These are phyloP conservation scores for Epichloe baconii DNA, from an alignment of 2,329 filamentous ascomycete genomes.

Conservation along the genomic window DNA sequence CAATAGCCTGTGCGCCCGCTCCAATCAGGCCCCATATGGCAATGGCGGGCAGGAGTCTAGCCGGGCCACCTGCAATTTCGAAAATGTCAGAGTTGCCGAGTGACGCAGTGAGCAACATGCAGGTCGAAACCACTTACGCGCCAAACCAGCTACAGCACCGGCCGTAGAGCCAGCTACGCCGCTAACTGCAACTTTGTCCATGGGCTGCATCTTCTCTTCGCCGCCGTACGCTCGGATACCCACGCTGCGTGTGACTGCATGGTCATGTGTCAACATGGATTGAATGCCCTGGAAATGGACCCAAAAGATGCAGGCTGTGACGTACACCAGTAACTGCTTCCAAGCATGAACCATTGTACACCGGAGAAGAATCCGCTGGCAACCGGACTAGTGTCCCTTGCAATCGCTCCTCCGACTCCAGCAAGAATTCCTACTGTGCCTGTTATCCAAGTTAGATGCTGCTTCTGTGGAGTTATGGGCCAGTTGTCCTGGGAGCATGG, in stretches of 20 bases:
- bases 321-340: constrained; percentile 64
- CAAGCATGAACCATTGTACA: constrained; percentile 70
- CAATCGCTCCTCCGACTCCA: constrained; percentile 58
- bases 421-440: constrained; percentile 48
- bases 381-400: constrained; percentile 52
- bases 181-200: constrained; percentile 54
- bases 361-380: constrained; percentile 62
- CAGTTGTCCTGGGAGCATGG: no score
- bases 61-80: constrained; percentile 31
- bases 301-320: constrained; percentile 2
- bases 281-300: neutral
- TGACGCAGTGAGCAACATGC: neutral
- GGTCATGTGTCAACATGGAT: neutral
- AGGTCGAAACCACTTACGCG: constrained; percentile 29
- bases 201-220: constrained; percentile 37
- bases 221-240: constrained; percentile 35
- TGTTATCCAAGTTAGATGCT: constrained; percentile 16
- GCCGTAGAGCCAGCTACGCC: constrained; percentile 58
- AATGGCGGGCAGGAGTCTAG: constrained; percentile 38
- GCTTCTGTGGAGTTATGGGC: neutral
- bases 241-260: constrained; percentile 33
- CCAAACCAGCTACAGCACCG: constrained; percentile 43
- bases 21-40: constrained; percentile 33
- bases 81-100: neutral
- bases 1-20: constrained; percentile 25